Conservation (phyloP, 352 stramenopile genomes). For the Pythium coloratum region DNA sequence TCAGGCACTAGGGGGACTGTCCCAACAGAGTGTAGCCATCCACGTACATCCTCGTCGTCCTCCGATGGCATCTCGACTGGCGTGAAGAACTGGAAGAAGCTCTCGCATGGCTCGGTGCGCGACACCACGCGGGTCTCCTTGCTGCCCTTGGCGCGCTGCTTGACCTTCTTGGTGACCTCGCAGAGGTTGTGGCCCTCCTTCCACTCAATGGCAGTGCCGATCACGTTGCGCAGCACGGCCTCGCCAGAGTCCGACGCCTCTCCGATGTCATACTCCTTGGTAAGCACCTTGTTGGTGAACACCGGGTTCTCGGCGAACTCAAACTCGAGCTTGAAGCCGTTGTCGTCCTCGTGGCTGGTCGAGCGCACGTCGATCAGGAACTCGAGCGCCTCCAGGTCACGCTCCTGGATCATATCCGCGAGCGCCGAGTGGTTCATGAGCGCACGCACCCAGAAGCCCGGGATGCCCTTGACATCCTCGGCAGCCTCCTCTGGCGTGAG, state of each 20-base stretch:
- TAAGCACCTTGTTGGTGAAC: conserved; percentile 76
- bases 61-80: conserved; percentile 85
- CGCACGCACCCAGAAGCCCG: conserved; percentile 84
- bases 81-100: conserved; percentile 89
- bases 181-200: conserved; percentile 83
- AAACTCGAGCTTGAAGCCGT: conserved; percentile 86
- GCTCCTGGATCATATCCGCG: conserved; percentile 78
- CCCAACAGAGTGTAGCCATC: conserved; percentile 8
- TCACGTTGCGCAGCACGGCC: conserved; percentile 77
- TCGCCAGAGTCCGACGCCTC: conserved; percentile 80
- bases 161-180: conserved; percentile 87
- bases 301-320: conserved; percentile 79
- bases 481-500: conserved; percentile 35
- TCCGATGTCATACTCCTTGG: conserved; percentile 86
- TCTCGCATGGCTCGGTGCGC: conserved; percentile 81
- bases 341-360: conserved; percentile 76
- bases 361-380: conserved; percentile 77
- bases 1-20: not conserved
- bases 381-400: conserved; percentile 77
- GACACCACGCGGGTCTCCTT: conserved; percentile 78
- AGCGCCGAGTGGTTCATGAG: conserved; percentile 86
- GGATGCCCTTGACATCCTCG: conserved; percentile 73
- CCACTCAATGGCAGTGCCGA: conserved; percentile 76
- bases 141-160: conserved; percentile 80
- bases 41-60: conserved; percentile 78